phyloP scores from a whole-genome alignment of 2,329 filamentous ascomycete species.

The Lecanicillium sp. region DNA sequence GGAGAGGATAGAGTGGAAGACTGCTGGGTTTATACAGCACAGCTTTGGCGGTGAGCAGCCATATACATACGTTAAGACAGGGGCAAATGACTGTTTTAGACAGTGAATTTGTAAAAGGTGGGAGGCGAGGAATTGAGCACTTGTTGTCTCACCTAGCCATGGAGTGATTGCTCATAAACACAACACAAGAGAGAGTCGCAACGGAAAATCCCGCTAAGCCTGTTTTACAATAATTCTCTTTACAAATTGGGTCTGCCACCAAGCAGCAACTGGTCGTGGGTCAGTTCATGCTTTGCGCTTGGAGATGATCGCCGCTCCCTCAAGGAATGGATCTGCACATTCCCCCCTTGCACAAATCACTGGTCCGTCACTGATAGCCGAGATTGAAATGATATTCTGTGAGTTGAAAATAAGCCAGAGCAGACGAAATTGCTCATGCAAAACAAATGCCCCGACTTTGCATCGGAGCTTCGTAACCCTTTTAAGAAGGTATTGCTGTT shows the following conservation, averaged over 20 bases:
- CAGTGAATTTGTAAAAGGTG: too few species aligned
- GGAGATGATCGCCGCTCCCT: not conserved
- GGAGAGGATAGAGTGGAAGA: conserved; percentile 1
- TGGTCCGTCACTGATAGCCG: not conserved
- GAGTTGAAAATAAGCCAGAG: not conserved
- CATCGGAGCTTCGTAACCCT: not conserved
- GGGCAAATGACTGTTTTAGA: not conserved
- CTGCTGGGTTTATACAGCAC: not conserved
- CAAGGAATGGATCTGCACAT: not conserved
- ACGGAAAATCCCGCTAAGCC: too few species aligned
- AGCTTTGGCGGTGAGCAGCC: not conserved
- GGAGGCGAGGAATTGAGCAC: too few species aligned
- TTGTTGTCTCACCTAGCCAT: not conserved
- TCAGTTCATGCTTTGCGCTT: not conserved
- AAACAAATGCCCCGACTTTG: not conserved
- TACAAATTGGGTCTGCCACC: not conserved
- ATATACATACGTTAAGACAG: not conserved
- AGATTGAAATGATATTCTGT: not conserved
- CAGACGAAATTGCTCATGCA: not conserved
- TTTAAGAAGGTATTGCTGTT: not conserved
- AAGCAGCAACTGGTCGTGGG: not conserved
- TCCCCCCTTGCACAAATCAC: not conserved
- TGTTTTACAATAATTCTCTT: too few species aligned
- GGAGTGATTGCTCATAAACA: not conserved
- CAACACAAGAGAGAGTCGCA: not conserved